phyloP scores from a whole-genome alignment of 768 basidiomycete genomes.

The Boletus pseudopeckii region DNA sequence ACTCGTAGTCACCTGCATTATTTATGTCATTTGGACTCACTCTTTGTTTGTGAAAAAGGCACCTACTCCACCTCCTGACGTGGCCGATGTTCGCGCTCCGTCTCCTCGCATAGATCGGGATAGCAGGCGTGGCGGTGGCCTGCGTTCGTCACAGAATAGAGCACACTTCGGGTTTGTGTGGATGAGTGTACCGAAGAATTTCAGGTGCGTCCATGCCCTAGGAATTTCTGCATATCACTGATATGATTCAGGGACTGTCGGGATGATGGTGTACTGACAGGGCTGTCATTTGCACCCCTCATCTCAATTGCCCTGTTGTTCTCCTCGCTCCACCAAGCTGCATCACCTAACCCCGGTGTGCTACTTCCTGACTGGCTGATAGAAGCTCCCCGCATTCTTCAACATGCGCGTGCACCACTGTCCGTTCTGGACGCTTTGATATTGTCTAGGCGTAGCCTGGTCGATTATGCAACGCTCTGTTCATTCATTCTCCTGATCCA shows the following conservation, averaged over 20 bases:
- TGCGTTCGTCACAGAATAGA: constrained; percentile 35
- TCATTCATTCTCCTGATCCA: constrained; percentile 78
- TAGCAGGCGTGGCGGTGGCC: constrained; percentile 34
- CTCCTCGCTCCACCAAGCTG: constrained; percentile 43
- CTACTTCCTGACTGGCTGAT: constrained; percentile 72
- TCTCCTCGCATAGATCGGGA: constrained; percentile 54
- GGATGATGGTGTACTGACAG: constrained; percentile 86
- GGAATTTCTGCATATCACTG: constrained; percentile 4
- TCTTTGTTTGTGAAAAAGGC: constrained; percentile 38
- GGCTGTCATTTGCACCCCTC: constrained; percentile 79
- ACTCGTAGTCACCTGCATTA: constrained; percentile 50
- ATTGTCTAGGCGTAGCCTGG: constrained; percentile 68
- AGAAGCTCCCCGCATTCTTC: constrained; percentile 62
- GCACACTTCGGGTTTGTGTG: constrained; percentile 69
- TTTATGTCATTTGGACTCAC: constrained; percentile 64
- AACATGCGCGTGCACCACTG: constrained; percentile 38
- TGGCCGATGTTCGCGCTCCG: constrained; percentile 22
- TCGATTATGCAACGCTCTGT: constrained; percentile 78
- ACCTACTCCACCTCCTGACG: constrained; percentile 11
- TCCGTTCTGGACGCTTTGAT: constrained; percentile 54
- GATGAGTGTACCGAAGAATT: constrained; percentile 91
- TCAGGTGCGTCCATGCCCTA: constrained; percentile 48
- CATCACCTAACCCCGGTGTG: constrained; percentile 27
- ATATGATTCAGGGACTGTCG: constrained; percentile 55
- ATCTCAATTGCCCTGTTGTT: constrained; percentile 68